Percentiles rank a stretch among this genome's conserved stretches.
Evolutionary conservation across 805 yeast genomes (phyloP).

Genomic region (Metschnikowia cerradonensis): DNA sequence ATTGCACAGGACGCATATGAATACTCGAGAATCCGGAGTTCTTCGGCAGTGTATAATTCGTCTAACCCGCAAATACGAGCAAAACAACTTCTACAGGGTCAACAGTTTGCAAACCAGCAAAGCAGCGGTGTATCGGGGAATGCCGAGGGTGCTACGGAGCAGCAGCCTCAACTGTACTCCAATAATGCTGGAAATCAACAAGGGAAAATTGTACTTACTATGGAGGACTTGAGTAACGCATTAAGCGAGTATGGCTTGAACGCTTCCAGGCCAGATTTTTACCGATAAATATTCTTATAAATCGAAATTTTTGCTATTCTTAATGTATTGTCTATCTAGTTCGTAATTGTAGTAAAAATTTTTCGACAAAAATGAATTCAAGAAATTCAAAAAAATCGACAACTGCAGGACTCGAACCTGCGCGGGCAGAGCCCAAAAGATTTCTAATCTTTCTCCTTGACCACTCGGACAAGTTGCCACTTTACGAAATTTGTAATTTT

Average conservation of each 20-base stretch:
- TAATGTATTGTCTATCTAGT: too few relatives aligned
- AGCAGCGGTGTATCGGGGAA: conserved; percentile 22
- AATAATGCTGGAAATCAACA: conserved; percentile 50
- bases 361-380: too few relatives aligned
- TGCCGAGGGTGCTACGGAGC: conserved; percentile 30
- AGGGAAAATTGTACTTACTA: conserved; percentile 81
- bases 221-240: conserved; percentile 91
- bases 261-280: conserved; percentile 88
- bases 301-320: neutral
- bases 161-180: conserved; percentile 27
- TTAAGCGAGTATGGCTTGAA: conserved; percentile 90
- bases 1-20: conserved; percentile 96
- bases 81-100: conserved; percentile 69
- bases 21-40: conserved; percentile 86
- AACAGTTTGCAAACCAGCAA: conserved; percentile 43
- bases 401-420: too few relatives aligned
- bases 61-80: conserved; percentile 85
- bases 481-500: too few relatives aligned
- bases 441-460: conserved; percentile 43
- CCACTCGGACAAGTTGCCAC: conserved; percentile 68
- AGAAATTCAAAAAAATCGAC: too few relatives aligned
- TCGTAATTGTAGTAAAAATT: too few relatives aligned
- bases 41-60: conserved; percentile 79
- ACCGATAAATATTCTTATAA: conserved; percentile 47
- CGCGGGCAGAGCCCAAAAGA: too few relatives aligned